These are phyloP conservation scores for Trichoderma hamatum DNA, from an alignment of 2,329 filamentous ascomycete genomes.

Conservation along the genomic window DNA sequence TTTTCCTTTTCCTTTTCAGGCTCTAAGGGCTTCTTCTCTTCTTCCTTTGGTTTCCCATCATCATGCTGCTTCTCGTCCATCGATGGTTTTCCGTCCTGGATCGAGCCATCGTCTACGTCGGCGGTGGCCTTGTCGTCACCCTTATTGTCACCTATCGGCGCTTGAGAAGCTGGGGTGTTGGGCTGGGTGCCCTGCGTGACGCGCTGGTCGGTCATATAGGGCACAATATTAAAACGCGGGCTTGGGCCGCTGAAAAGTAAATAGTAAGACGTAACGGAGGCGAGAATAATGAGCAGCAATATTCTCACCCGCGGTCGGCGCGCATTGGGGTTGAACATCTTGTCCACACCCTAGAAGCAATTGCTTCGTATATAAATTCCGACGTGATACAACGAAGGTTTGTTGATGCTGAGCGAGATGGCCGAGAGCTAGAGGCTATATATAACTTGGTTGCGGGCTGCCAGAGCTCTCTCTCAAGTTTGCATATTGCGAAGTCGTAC, in stretches of 20 bases:
- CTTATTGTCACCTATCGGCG: slow-evolving; percentile 1
- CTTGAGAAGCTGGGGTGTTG: not conserved
- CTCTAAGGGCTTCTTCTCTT: not conserved
- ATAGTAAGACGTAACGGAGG: slow-evolving; percentile 48
- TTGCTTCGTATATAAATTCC: not conserved
- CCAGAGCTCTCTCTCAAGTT: slow-evolving; percentile 25
- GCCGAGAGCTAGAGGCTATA: not conserved
- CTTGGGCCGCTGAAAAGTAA: slow-evolving; percentile 45
- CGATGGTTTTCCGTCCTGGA: slow-evolving; percentile 18
- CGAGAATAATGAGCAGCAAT: slow-evolving; percentile 46
- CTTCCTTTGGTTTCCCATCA: not conserved
- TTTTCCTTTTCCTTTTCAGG: slow-evolving; percentile 26
- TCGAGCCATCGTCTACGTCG: slow-evolving; percentile 25
- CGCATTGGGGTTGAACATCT: slow-evolving; percentile 40
- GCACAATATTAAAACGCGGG: slow-evolving; percentile 42
- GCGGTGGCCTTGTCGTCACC: not conserved
- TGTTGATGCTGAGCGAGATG: not conserved
- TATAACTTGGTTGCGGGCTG: slow-evolving; percentile 10
- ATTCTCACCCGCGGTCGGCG: slow-evolving; percentile 47
- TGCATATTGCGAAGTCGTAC: slow-evolving; percentile 19
- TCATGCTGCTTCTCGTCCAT: not conserved
- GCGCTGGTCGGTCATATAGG: slow-evolving; percentile 33
- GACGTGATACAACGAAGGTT: not conserved
- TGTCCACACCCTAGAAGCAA: slow-evolving; percentile 33
- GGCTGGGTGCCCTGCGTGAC: not conserved